These are phyloP conservation scores for Deuterostichococcus epilithicus DNA, from an alignment of 139 green algal genomes.

Conservation along the genomic window DNA sequence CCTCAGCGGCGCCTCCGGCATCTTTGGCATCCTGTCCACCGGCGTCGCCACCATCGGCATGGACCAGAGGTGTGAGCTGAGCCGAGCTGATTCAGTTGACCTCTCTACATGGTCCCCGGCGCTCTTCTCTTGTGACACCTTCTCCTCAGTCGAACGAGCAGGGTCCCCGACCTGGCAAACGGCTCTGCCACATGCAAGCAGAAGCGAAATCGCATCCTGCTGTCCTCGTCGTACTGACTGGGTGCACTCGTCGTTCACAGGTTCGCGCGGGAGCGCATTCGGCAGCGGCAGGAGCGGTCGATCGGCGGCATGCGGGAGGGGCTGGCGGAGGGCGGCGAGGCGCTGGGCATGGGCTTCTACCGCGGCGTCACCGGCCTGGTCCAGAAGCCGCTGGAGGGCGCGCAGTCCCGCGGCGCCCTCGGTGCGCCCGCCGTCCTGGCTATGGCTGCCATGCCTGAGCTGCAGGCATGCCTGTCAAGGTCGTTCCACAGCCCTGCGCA, in stretches of 20 bases:
- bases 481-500: too few relatives aligned
- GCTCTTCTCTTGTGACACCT: too few relatives aligned
- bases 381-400: conserved; percentile 78
- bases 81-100: too few relatives aligned
- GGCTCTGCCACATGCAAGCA: too few relatives aligned
- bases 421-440: too few relatives aligned
- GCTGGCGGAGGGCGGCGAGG: conserved; percentile 67
- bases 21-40: conserved; percentile 38
- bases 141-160: too few relatives aligned
- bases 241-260: not conserved
- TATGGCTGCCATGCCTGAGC: too few relatives aligned
- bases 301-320: conserved; percentile 60
- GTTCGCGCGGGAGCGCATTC: not conserved
- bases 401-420: conserved; percentile 57
- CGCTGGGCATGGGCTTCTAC: conserved; percentile 65
- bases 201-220: too few relatives aligned
- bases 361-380: conserved; percentile 76
- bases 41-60: conserved; percentile 35
- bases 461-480: too few relatives aligned
- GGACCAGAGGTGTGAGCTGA: conserved; percentile 9
- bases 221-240: not conserved
- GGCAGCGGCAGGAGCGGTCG: conserved; percentile 21
- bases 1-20: conserved; percentile 34
- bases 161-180: too few relatives aligned
- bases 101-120: not conserved